Evolutionary conservation across 345 rosid genomes (phyloP).

Genomic region (Populus euphratica): DNA sequence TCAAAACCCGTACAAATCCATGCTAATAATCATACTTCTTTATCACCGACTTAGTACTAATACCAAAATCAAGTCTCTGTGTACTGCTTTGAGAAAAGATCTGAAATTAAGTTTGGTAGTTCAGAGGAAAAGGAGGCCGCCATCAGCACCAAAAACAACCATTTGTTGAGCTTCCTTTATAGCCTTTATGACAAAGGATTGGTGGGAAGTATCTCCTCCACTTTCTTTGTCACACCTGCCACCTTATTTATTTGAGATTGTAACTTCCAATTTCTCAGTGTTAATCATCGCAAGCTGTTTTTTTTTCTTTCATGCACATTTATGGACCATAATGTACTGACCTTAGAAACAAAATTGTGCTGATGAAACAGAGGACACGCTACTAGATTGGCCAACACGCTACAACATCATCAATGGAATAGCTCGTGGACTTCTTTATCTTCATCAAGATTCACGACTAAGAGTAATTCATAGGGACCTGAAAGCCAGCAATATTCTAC

Average conservation of each 20-base stretch:
- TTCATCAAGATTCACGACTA: slow-evolving; percentile 7
- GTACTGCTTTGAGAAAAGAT: background rate
- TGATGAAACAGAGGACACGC: background rate
- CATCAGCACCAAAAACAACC: too few species aligned
- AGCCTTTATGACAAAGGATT: too few species aligned
- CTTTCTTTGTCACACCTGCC: too few species aligned
- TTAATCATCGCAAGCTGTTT: background rate
- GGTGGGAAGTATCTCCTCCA: too few species aligned
- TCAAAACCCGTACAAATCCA: background rate
- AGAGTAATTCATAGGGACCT: slow-evolving; percentile 12
- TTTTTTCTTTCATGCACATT: background rate
- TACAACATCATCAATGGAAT: slow-evolving; percentile 4
- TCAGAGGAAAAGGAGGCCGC: too few species aligned
- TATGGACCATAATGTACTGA: background rate
- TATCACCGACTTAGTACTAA: background rate
- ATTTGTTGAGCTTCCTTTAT: too few species aligned
- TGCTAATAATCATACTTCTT: background rate
- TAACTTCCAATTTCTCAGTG: background rate
- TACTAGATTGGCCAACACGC: slow-evolving; percentile 1
- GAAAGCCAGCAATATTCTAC: slow-evolving; percentile 3
- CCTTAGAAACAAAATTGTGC: background rate
- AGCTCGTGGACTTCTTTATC: slow-evolving; percentile 23
- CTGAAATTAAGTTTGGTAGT: background rate
- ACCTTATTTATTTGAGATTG: background rate
- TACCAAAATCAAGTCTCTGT: background rate